These are phyloP conservation scores for Coemansia sp. DNA, from an alignment of 371 early-diverging fungal species.

Conservation along the genomic window DNA sequence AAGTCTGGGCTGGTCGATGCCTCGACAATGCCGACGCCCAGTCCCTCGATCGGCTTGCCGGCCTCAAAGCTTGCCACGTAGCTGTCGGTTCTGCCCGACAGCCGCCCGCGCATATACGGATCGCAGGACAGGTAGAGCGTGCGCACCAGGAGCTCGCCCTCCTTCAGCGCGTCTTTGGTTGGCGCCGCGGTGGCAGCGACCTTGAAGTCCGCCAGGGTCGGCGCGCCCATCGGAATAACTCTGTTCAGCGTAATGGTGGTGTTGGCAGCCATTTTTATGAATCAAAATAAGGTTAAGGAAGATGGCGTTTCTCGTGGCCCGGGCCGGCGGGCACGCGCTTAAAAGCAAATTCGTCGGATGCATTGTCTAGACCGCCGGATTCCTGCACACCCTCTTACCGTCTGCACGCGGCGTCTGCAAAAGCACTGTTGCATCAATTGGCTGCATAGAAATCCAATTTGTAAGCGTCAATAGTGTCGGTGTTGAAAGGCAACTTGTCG, in stretches of 20 bases:
- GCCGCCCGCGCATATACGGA: slow-evolving; percentile 53
- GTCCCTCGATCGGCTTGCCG: slow-evolving; percentile 52
- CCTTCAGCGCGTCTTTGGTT: slow-evolving; percentile 23
- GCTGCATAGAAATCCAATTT: too few species aligned
- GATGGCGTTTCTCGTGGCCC: too few species aligned
- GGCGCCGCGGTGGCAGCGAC: slow-evolving; percentile 14
- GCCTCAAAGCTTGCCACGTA: slow-evolving; percentile 53
- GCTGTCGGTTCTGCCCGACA: slow-evolving; percentile 36
- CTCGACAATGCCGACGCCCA: slow-evolving; percentile 54
- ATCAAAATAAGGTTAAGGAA: background rate
- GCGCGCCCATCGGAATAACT: slow-evolving; percentile 12
- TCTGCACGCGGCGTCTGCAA: background rate
- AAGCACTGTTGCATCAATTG: too few species aligned
- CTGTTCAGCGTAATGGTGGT: slow-evolving; percentile 19
- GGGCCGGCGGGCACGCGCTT: too few species aligned
- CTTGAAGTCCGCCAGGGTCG: slow-evolving; percentile 21
- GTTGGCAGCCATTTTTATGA: slow-evolving; percentile 14
- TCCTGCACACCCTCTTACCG: too few species aligned
- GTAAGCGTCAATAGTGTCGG: too few species aligned
- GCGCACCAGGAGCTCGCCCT: slow-evolving; percentile 33
- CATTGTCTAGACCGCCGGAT: too few species aligned
- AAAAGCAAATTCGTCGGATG: too few species aligned
- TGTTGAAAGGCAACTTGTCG: too few species aligned
- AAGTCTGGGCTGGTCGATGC: slow-evolving; percentile 44
- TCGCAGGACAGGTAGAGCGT: slow-evolving; percentile 44